Evolutionary conservation across 2,329 filamentous ascomycete species (phyloP), one percentile per base, ranked within the genome.

Genomic region (Myriangium duriaei): DNA sequence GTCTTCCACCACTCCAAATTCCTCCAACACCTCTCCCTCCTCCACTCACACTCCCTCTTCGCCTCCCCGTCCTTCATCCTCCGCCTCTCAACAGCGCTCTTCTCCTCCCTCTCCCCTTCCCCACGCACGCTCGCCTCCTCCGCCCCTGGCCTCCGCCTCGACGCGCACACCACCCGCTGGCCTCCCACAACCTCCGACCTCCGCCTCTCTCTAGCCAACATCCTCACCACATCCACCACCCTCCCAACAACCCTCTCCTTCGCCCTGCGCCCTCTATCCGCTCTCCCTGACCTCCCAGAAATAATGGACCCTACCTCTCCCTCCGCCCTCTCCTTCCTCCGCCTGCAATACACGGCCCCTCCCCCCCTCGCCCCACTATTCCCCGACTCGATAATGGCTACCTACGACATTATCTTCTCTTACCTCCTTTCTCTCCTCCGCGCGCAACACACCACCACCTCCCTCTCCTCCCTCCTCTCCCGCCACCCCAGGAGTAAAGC

Each of bases 101-200:
- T 26, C 21, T 7, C 7, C n/a, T 26, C 21, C n/a, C 7, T n/a
- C 7, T 7, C 21, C 7, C n/a, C 21, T 26, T 26, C 21, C 21
- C 21, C 21, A 7, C 21, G 21, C 7, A n/a, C 7, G 7, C 21
- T 7, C n/a, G 21, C 21, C 7, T 7, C 7, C 7, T 7, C 7
- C 21, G n/a, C 7, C 21, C n/a, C n/a, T 26, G 21, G 21, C n/a
- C n/a, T 26, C 7, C 21, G 21, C n/a, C 7, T 26, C 7, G 21
- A 26, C n/a, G 21, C 21, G 7, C 21, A n/a, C 7, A 7, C 21
- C 7, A 26, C 7, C 21, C 7, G 21, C 7, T 96, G 91, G 91
- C 91, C 91, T 16, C 91, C 91, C 4, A 86, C 86, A 15, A 92
- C 83, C 56, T 95, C 87, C 0, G 91, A 96, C 56, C 63, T 98